These are phyloP conservation scores for Sedum album DNA, from an alignment of 164 flowering plant genomes.

Conservation along the genomic window DNA sequence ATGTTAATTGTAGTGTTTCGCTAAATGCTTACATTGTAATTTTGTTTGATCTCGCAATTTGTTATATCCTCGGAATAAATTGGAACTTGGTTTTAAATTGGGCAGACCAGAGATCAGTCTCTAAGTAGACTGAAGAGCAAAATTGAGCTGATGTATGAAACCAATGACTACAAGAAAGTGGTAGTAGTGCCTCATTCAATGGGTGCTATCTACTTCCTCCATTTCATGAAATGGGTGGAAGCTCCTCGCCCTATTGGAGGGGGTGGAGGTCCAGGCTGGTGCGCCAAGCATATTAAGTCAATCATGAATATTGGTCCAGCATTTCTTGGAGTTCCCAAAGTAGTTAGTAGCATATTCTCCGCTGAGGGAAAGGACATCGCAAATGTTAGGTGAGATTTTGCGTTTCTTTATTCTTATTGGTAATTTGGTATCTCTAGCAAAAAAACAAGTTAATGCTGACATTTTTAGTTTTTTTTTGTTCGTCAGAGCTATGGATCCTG, in stretches of 20 bases:
- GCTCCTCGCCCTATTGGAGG: slow-evolving; percentile 61
- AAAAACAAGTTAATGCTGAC: no score
- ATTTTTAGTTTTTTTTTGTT: neutral
- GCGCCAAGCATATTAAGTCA: slow-evolving; percentile 66
- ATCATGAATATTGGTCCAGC: no score
- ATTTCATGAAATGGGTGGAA: slow-evolving; percentile 79
- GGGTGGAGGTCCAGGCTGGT: slow-evolving; percentile 68
- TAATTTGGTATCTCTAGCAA: no score
- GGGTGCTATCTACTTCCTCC: no score
- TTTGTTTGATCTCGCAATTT: neutral
- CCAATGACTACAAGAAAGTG: slow-evolving; percentile 60
- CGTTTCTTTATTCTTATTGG: neutral
- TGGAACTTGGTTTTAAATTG: neutral
- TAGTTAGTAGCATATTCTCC: no score
- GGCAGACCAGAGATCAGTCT: slow-evolving; percentile 67
- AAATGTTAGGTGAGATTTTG: slow-evolving; percentile 39
- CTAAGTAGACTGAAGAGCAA: slow-evolving; percentile 70
- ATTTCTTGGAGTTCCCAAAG: no score
- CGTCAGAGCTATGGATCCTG: slow-evolving; percentile 62
- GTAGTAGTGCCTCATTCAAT: slow-evolving; percentile 82
- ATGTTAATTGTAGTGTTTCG: neutral
- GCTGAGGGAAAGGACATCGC: slow-evolving; percentile 63
- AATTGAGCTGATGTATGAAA: slow-evolving; percentile 61
- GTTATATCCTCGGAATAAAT: neutral
- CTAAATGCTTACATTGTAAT: neutral